A percentile compares a stretch with the other conserved stretches of the same genome.
Evolutionary conservation across 2,329 filamentous ascomycete genomes (phyloP).

Genomic region (Ampelomyces quisqualis): DNA sequence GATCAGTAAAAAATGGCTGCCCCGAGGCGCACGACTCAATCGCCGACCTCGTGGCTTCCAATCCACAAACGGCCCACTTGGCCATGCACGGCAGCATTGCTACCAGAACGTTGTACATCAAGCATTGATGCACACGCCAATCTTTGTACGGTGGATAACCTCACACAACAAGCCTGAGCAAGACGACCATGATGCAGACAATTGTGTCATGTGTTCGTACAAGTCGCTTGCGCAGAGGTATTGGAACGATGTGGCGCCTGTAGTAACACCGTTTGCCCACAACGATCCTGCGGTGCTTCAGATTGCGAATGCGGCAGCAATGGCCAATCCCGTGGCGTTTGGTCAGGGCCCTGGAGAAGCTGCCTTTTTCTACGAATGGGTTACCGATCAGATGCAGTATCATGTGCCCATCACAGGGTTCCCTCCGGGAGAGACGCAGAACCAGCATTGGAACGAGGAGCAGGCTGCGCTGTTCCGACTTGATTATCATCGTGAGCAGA

Average conservation of each 20-base stretch:
- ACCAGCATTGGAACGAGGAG: constrained; percentile 5
- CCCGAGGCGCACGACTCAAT: neutral
- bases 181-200: neutral
- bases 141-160: constrained; percentile 7
- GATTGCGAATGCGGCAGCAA: neutral
- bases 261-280: neutral
- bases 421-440: neutral
- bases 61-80: neutral
- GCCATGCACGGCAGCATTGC: no score
- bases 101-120: constrained; percentile 7
- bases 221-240: neutral
- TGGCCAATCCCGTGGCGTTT: neutral
- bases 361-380: constrained; percentile 5
- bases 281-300: neutral
- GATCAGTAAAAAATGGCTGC: constrained; percentile 1
- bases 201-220: constrained; percentile 3
- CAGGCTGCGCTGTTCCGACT: constrained; percentile 5
- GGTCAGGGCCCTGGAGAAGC: neutral
- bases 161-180: neutral
- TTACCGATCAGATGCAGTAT: neutral
- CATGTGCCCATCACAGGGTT: neutral
- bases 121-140: constrained; percentile 9
- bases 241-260: neutral
- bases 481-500: neutral
- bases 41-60: neutral